Evolutionary conservation across 768 basidiomycete species (phyloP), one percentile per base, ranked within the genome.

Genomic region (Suillus spraguei): DNA sequence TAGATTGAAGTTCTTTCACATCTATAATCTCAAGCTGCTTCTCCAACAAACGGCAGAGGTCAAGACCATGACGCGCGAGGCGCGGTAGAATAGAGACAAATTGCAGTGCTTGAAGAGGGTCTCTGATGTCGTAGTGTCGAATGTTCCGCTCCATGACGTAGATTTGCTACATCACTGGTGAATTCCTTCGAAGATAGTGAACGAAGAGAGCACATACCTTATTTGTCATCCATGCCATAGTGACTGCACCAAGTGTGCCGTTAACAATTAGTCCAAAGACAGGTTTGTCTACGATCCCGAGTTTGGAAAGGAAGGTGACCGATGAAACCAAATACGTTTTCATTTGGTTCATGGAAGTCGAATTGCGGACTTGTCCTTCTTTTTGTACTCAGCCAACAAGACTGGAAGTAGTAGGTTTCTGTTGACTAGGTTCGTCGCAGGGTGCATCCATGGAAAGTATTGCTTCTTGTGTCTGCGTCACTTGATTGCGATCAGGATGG

Each of bases 231-330:
- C 59, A 60, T 5, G 44, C 41, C 59, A 60, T 60, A 0, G n/a
- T 42, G 4, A 60, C 9, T n/a, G 59, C 35, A 13, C 59, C 59
- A 11, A 22, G 10, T 8, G 38, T 1, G 3, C 46, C 59, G 17
- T 60, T 32, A 13, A 60, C 59, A 5, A 60, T 47, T 1, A 60
- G 17, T 11, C 59, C 46, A 22, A 60, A 60, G 4, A 60, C 47
- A 13, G 59, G 59, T 17, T 60, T 22, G n/a, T 60, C 47, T 42
- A 47, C 54, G 35, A 60, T 17, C 13, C 33, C 24, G 28, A 54
- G 24, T 5, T 16, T 16, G 4, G 46, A 38, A 11, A 60, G 59
- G 24, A 60, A 60, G 20, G 39, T 49, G 3, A 54, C 17, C 5
- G 59, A 17, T 0, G 59, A 60, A 17, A 60, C 59, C 20, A 32